Evolutionary conservation across 371 early-diverging fungal species (phyloP), one percentile per base, ranked within the genome.

Genomic region (Entomophthora muscae): DNA sequence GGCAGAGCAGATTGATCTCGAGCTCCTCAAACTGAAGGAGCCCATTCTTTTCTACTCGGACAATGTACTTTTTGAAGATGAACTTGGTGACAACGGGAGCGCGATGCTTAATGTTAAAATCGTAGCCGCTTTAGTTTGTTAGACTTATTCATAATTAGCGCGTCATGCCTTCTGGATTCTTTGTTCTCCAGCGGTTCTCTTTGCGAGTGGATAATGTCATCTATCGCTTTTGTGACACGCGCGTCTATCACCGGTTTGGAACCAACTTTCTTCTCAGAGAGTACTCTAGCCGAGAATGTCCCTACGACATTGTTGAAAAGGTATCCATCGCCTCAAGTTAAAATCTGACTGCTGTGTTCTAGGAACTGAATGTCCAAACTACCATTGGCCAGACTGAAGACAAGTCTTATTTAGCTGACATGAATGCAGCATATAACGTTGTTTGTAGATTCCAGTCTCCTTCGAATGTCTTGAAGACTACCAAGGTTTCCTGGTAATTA

Each of bases 71-170:
- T 97, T 82, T 69, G 98, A 97, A 68, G 98, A 97, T 70, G 98
- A 97, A 71, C 75, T 97, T 52, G 93, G 88, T 10, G 98, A 97
- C 68, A 93, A 94, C 69, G 98, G 98, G 17, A 81, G 85, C 0
- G 85, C 91, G 7, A 73, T 87, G 62, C 71, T 90, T 29, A 80
- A 80, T 1, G 80, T 85, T 26, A 86, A 89, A 67, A 74, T 96
- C 68, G 91, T 91, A 78, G 72, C n/a, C n/a, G 74, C 66, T 21
- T 26, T 32, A 51, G 23, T n/a, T 22, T 27, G 0, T 54, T 53
- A n/a, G 13, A 65, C 23, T 63, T 53, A 66, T 42, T 65, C 58
- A 31, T 32, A 26, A 52, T 10, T 53, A 82, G 86, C 78, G 97
- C 28, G 93, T 94, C 7, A 96, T 96, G 97, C 89, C 89, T 1